A percentile compares a stretch with the other conserved stretches of the same genome.
phyloP scores from a whole-genome alignment of 2,329 filamentous ascomycete species.

The Fusarium avenaceum region DNA sequence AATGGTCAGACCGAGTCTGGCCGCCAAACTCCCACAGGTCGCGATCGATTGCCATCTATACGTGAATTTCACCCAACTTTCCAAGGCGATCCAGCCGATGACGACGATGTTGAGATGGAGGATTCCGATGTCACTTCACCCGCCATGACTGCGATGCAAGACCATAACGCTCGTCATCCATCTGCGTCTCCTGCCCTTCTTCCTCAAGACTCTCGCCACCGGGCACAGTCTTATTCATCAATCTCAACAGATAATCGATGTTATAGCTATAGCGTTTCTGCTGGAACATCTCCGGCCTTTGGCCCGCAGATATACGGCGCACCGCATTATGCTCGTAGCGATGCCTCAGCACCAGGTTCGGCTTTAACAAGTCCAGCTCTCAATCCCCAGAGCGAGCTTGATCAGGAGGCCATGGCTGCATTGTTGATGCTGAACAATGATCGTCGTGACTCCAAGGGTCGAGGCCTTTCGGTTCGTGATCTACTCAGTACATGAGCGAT shows the following conservation, averaged over 20 bases:
- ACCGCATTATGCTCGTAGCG: conserved; percentile 56
- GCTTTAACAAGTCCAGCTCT: conserved; percentile 71
- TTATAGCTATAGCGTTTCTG: conserved; percentile 64
- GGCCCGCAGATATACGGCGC: conserved; percentile 61
- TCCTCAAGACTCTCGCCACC: conserved; percentile 59
- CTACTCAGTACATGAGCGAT: conserved; percentile 63
- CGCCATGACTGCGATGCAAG: conserved; percentile 55
- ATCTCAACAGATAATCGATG: conserved; percentile 65
- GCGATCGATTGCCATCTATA: conserved; percentile 54
- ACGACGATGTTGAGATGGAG: conserved; percentile 72
- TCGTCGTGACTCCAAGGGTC: conserved; percentile 66
- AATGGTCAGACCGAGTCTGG: conserved; percentile 49
- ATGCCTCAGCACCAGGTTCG: conserved; percentile 62
- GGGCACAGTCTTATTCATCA: conserved; percentile 68
- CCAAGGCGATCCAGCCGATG: conserved; percentile 54
- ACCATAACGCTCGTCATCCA: conserved; percentile 57
- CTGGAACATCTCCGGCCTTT: conserved; percentile 69
- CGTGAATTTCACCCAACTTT: conserved; percentile 58
- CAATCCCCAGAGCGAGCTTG: conserved; percentile 68
- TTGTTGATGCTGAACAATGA: conserved; percentile 90
- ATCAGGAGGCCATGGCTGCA: conserved; percentile 87
- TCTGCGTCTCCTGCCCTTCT: conserved; percentile 67
- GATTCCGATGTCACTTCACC: conserved; percentile 66
- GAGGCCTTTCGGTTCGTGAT: conserved; percentile 69
- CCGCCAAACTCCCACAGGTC: conserved; percentile 46